Evolutionary conservation across 2,329 filamentous ascomycete genomes (phyloP), one percentile per base, ranked within the genome.

Genomic region (Thielaviopsis punctulata): DNA sequence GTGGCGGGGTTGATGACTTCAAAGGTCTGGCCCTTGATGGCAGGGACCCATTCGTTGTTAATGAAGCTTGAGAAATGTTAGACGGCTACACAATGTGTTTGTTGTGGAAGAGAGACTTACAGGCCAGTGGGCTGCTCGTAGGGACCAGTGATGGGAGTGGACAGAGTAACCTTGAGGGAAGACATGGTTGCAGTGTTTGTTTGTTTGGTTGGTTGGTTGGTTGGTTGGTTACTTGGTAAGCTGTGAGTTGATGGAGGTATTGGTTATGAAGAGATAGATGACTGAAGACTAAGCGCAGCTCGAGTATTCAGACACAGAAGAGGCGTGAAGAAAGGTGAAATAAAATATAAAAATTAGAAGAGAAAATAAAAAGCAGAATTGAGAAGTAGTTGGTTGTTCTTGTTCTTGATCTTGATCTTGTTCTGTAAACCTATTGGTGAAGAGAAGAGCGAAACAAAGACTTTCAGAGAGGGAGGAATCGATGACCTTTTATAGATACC

Each of bases 1-100:
- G 59, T 60, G 6, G 58, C 51, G 13, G 60, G 60, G 54, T 61
- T 61, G 43, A 52, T 52, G 33, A 58, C 51, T 13, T 57, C 52
- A 23, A 61, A 60, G 12, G 55, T 59, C 44, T 55, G 55, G 21
- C 55, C 53, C 49, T 58, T 54, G 4, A 15, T 33, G 10, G 27
- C 45, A 21, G 39, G 22, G 58, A 93, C 79, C 71, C 82, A 95
- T 69, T 95, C 84, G 68, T 90, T 89, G 77, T 92, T 89, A 77
- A 94, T 92, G 76, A 86, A 92, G 56, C 83, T 86, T 62, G 9
- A 19, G 21, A 48, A 8, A 22, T 15, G 30, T 12, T 46, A 9
- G 2, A 22, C 12, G 21, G 27, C 24, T 27, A 39, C 22, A 19
- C 18, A 27, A 39, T n/a, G n/a, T n/a, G n/a, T n/a, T n/a, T n/a